Conservation (phyloP, 75 land plant genomes). For the Adiantum capillusveneris region DNA sequence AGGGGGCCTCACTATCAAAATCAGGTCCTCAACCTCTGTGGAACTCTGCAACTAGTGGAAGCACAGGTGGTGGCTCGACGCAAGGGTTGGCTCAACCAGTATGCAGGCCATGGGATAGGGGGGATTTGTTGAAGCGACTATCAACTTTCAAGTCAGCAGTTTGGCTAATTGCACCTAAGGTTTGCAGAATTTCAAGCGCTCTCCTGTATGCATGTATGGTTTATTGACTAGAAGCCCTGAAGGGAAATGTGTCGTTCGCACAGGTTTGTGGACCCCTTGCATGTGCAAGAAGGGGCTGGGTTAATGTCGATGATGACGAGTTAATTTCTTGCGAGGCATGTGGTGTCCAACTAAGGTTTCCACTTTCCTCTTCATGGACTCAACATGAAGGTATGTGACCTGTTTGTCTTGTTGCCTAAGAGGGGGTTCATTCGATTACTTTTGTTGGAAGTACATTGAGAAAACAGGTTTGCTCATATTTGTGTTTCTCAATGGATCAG, state of each 20-base stretch:
- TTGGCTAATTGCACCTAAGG: conserved; percentile 89
- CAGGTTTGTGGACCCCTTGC: conserved; percentile 82
- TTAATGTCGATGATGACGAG: conserved; percentile 59
- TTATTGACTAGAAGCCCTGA: too few species aligned
- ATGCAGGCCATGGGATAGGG: conserved; percentile 98
- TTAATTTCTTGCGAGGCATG: conserved; percentile 79
- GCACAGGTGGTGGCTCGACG: conserved; percentile 47
- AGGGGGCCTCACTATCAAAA: conserved; percentile 39
- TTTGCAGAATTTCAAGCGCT: conserved; percentile 10
- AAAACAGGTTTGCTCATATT: too few species aligned
- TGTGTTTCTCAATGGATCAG: conserved; percentile 16
- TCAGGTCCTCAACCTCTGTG: conserved; percentile 38
- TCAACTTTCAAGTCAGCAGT: conserved; percentile 73
- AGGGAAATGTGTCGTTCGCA: background rate
- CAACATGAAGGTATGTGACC: conserved; percentile 46
- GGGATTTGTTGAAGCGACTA: conserved; percentile 79
- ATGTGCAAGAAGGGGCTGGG: conserved; percentile 91
- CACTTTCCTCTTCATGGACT: conserved; percentile 44
- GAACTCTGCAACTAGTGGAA: conserved; percentile 26
- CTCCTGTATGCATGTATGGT: background rate
- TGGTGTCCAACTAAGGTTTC: conserved; percentile 47
- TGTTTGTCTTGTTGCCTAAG: too few species aligned
- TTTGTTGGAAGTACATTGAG: too few species aligned
- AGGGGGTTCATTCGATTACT: too few species aligned
- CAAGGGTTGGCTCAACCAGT: conserved; percentile 39